Conservation (phyloP, 2,329 filamentous ascomycete genomes). For the Fusarium avenaceum region DNA sequence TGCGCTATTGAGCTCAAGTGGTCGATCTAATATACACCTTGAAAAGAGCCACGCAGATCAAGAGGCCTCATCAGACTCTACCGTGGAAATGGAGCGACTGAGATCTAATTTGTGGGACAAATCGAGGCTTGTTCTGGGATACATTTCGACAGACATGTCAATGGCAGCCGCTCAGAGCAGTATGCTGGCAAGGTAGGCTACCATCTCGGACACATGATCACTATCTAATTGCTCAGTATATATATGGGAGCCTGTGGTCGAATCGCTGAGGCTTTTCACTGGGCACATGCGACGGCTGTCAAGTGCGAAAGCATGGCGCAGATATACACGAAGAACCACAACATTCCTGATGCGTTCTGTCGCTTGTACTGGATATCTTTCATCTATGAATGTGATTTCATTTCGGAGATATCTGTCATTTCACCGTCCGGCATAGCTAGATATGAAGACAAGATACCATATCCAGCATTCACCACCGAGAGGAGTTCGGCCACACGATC, state of each 20-base stretch:
- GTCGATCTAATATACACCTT: not conserved
- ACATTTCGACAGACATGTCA: slow-evolving; percentile 37
- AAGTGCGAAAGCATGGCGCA: slow-evolving; percentile 48
- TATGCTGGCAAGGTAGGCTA: slow-evolving; percentile 47
- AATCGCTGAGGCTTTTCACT: slow-evolving; percentile 47
- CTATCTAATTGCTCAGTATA: slow-evolving; percentile 24
- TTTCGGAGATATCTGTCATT: slow-evolving; percentile 48
- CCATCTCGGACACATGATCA: rapidly evolving
- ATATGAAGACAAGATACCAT: slow-evolving; percentile 47
- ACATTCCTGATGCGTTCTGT: slow-evolving; percentile 43
- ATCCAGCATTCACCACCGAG: slow-evolving; percentile 7
- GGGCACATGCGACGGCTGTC: slow-evolving; percentile 47
- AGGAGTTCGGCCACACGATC: not conserved
- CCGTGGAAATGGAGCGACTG: not conserved
- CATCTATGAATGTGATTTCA: slow-evolving; percentile 51
- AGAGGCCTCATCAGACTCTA: no score
- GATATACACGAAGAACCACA: not conserved
- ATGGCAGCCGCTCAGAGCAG: slow-evolving; percentile 47
- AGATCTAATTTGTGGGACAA: slow-evolving; percentile 42
- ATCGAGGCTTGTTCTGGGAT: slow-evolving; percentile 42
- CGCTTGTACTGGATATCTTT: slow-evolving; percentile 51
- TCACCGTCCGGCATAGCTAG: slow-evolving; percentile 50
- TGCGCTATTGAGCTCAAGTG: not conserved
- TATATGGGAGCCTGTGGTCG: slow-evolving; percentile 46
- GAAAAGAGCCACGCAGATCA: not conserved